Conservation (phyloP, 2,329 filamentous ascomycete genomes). For the Nemania sp. region DNA sequence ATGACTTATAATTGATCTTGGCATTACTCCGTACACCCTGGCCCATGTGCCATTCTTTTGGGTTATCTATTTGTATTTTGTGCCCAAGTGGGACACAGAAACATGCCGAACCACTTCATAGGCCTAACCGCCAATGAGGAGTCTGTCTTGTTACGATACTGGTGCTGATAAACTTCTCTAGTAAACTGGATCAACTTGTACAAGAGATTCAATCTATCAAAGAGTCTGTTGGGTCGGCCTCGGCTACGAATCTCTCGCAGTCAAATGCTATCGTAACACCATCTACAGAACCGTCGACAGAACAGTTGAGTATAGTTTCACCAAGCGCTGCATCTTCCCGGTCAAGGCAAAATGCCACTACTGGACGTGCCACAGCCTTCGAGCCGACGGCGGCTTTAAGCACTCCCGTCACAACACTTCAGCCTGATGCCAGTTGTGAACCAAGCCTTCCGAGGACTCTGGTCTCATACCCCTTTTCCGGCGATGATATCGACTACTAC, state of each 20-base stretch:
- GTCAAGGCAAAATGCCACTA: constrained; percentile 15
- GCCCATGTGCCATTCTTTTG: background rate
- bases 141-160: background rate
- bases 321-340: constrained; percentile 20
- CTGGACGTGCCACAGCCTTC: constrained; percentile 5
- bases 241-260: constrained; percentile 20
- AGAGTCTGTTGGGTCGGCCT: constrained; percentile 47
- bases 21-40: background rate
- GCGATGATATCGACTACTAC: constrained; percentile 59
- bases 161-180: constrained; percentile 33
- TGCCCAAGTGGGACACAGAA: background rate
- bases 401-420: constrained; percentile 35
- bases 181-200: constrained; percentile 59
- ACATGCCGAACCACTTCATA: background rate
- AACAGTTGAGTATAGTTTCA: constrained; percentile 29
- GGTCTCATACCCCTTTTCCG: constrained; percentile 52
- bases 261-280: constrained; percentile 22
- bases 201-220: constrained; percentile 60
- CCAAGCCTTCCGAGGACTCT: constrained; percentile 47
- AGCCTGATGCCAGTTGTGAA: constrained; percentile 27
- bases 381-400: constrained; percentile 36
- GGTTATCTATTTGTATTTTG: background rate
- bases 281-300: constrained; percentile 26
- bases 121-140: background rate
- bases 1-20: background rate